Percentiles rank a stretch among this genome's conserved stretches.
These are phyloP conservation scores for Suillus plorans DNA, from an alignment of 768 basidiomycete genomes.

Conservation along the genomic window DNA sequence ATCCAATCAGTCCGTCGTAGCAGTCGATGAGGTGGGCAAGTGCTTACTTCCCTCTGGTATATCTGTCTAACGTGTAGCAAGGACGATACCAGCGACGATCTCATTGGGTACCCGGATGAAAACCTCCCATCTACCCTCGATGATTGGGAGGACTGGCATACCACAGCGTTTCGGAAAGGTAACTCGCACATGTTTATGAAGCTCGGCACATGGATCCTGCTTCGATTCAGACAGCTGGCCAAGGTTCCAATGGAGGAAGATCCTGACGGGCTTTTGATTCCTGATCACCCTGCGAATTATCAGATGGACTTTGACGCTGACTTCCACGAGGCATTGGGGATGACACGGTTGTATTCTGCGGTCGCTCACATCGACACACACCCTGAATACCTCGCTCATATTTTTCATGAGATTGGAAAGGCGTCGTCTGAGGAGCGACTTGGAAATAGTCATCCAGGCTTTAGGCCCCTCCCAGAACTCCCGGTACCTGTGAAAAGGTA, in stretches of 20 bases:
- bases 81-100: no score
- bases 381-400: neutral
- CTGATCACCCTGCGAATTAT: neutral
- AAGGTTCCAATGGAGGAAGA: neutral
- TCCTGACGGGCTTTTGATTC: neutral
- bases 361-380: neutral
- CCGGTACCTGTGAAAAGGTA: neutral
- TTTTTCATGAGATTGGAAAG: neutral
- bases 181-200: neutral
- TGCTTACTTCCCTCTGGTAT: no score
- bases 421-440: neutral
- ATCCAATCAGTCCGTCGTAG: no score
- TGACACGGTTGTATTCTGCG: neutral
- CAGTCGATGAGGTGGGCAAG: no score
- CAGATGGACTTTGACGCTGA: neutral
- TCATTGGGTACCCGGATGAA: no score
- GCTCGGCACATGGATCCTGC: neutral
- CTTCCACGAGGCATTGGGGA: neutral
- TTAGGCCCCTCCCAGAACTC: neutral
- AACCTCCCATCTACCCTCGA: neutral
- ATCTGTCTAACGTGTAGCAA: no score
- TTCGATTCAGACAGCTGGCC: neutral
- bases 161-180: neutral
- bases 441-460: neutral
- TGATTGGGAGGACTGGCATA: neutral